Conservation (phyloP, 2,329 filamentous ascomycete species). For the Ophiocordyceps camponoti-floridani region DNA sequence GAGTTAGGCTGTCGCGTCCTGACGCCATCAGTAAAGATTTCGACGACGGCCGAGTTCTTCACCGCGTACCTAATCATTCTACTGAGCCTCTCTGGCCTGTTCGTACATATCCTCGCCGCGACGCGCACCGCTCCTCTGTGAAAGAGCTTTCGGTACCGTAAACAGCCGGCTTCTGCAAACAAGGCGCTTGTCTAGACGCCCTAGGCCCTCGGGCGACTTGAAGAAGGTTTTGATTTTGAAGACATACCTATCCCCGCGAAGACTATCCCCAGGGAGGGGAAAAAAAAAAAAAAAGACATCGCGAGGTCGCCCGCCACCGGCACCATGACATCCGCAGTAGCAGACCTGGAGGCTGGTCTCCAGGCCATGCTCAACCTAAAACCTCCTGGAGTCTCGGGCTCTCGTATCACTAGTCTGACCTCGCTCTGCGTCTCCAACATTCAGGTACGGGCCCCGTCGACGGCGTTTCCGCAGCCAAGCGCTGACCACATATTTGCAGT, state of each 20-base stretch:
- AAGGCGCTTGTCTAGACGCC: no score
- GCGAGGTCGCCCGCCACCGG: not conserved
- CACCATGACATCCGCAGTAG: conserved; percentile 63
- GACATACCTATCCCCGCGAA: no score
- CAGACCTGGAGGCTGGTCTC: conserved; percentile 77
- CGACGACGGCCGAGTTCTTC: not conserved
- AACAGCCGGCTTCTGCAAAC: not conserved
- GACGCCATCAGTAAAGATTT: not conserved
- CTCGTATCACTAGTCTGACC: conserved; percentile 78
- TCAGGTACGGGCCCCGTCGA: conserved; percentile 40
- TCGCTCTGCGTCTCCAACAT: conserved; percentile 75
- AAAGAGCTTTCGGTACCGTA: not conserved
- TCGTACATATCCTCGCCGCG: not conserved
- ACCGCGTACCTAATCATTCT: not conserved
- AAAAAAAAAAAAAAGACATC: no score
- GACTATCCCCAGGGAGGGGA: no score
- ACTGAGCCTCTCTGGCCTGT: not conserved
- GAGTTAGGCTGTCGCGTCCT: not conserved
- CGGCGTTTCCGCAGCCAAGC: not conserved
- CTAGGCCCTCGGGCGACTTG: not conserved
- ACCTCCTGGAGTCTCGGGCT: conserved; percentile 83
- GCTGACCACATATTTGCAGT: conserved; percentile 30
- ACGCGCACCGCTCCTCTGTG: not conserved
- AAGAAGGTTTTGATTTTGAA: not conserved
- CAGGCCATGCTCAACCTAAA: conserved; percentile 85